These are phyloP conservation scores for Blastomyces emzantsi DNA, from an alignment of 2,329 filamentous ascomycete species.

Conservation along the genomic window DNA sequence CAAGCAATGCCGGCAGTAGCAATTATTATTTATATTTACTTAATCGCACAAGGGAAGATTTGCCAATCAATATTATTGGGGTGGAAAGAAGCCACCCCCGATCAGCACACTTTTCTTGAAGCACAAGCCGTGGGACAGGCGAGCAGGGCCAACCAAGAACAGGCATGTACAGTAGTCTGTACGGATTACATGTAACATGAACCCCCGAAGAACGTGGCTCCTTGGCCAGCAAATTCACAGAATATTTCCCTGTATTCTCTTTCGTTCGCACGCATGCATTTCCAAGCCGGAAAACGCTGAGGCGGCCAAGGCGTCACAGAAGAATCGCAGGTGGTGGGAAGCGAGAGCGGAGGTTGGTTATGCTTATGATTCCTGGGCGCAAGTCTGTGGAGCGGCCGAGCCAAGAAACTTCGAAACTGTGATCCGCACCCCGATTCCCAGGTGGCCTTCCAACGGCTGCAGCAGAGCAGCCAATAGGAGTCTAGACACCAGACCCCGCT, in stretches of 20 bases:
- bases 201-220: background rate
- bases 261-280: background rate
- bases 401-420: background rate
- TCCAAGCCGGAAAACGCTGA: background rate
- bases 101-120: background rate
- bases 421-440: background rate
- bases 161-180: too few relatives aligned
- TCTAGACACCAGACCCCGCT: slow-evolving; percentile 2
- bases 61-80: too few relatives aligned
- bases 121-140: background rate
- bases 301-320: background rate
- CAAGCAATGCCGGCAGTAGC: background rate
- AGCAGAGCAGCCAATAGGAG: background rate
- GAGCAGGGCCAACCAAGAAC: background rate
- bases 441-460: background rate
- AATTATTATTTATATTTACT: background rate
- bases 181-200: background rate
- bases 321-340: background rate
- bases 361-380: background rate
- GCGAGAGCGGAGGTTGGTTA: background rate
- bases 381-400: background rate
- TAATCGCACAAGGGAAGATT: background rate
- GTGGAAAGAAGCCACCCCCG: background rate
- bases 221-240: background rate
- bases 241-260: background rate